Evolutionary conservation across 345 rosid species (phyloP), one percentile per base, ranked within the genome.

Genomic region (Salix udensis): DNA sequence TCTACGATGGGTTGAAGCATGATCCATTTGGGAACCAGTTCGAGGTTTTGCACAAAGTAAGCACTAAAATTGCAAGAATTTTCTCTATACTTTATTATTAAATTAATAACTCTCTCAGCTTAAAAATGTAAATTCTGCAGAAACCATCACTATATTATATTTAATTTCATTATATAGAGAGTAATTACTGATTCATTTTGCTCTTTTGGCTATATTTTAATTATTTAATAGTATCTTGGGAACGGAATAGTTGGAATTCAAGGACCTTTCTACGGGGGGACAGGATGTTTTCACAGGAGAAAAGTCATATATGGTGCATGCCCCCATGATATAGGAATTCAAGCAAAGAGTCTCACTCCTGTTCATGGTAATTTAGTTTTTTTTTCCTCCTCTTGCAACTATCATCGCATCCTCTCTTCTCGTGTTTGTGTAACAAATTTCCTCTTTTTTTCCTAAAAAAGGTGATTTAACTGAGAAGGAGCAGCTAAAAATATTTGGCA

Each of bases 271-370:
- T 94, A 92, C 19, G 46, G 2, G 0, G 97, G 94, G 3, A 76
- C 97, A 2, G 94, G 96, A 67, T 81, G 93, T 23, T 85, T 94
- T 42, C 93, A 86, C 26, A 85, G 87, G 64, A 79, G 92, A 76
- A 84, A 87, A 86, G 88, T 89, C 19, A 87, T 92, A 6, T 92
- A 90, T 26, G 92, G 93, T 16, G 44, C 80, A 2, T 75, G 82
- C 67, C 84, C 90, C 0, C 74, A 82, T 1, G 86, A 85, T 14
- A 16, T 67, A 15, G 75, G 74, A 52, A 42, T 46, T 13, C 39
- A 76, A 68, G 82, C 77, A 23, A 39, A 15, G 65, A 44, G 7
- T 77, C 74, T 76, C 55, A 55, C 79, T 42, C 79, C 71, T 15
- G 23, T 53, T 39, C 16, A 65, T 72, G 79, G 80, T 83, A 75